Conservation (phyloP, 257 asterid species). For the Gardenia jasminoides region DNA sequence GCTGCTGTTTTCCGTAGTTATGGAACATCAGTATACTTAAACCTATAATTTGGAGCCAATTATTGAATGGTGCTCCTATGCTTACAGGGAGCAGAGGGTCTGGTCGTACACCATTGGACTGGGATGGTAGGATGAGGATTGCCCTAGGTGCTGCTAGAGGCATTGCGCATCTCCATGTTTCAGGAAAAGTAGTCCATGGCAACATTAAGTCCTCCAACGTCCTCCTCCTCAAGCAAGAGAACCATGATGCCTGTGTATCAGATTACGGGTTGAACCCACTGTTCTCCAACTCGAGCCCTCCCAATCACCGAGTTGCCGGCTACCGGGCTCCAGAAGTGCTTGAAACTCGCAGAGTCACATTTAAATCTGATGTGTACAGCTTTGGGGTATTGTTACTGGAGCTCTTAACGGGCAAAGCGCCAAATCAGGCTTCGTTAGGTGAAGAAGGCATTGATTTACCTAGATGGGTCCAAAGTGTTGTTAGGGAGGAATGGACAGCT, state of each 20-base stretch:
- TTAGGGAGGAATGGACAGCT: constrained; percentile 97
- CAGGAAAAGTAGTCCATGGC: constrained; percentile 74
- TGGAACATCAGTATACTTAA: not conserved
- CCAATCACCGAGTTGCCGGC: constrained; percentile 81
- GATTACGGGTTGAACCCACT: constrained; percentile 83
- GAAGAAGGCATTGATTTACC: constrained; percentile 96
- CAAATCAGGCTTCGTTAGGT: constrained; percentile 88
- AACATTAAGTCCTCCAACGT: constrained; percentile 93
- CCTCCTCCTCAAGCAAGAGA: constrained; percentile 79
- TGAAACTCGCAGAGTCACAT: constrained; percentile 74
- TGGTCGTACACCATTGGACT: constrained; percentile 92
- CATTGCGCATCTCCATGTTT: constrained; percentile 68
- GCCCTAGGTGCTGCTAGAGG: constrained; percentile 83
- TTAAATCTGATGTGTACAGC: constrained; percentile 83
- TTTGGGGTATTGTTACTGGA: constrained; percentile 78
- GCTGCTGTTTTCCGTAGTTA: not conserved
- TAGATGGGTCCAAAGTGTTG: constrained; percentile 97
- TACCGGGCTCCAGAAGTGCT: constrained; percentile 94
- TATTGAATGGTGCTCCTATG: not conserved
- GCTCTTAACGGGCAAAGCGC: constrained; percentile 89
- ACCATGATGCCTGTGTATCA: constrained; percentile 55
- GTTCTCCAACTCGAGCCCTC: constrained; percentile 55
- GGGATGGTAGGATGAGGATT: constrained; percentile 81
- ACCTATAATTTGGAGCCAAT: not conserved
- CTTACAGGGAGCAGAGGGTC: constrained; percentile 91